Percentiles rank a stretch among this genome's conserved stretches.
phyloP scores from a whole-genome alignment of 331 rosid genomes.

The Malus hybrid region DNA sequence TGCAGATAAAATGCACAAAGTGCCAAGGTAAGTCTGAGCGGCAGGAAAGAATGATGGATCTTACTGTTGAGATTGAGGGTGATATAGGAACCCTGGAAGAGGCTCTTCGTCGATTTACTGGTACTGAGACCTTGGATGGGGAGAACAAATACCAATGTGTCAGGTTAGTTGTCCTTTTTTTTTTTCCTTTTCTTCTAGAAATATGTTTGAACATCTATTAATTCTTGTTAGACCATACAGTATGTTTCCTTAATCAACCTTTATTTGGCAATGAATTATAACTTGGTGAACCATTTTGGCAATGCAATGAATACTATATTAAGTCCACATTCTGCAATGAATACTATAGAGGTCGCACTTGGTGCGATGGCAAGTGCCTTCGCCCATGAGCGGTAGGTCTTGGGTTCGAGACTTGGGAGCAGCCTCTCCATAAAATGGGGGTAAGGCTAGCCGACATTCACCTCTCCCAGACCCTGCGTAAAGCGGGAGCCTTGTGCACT shows the following conservation, averaged over 20 bases:
- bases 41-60: conserved; percentile 96
- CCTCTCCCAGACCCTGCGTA: no score
- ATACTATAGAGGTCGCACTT: no score
- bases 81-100: conserved; percentile 76
- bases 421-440: no score
- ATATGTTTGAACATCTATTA: neutral
- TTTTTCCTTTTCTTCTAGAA: conserved; percentile 1
- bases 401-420: no score
- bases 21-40: conserved; percentile 91
- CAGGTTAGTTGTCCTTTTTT: conserved; percentile 49
- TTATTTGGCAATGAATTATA: neutral
- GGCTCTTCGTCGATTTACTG: conserved; percentile 71
- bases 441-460: no score
- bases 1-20: conserved; percentile 84
- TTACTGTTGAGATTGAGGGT: conserved; percentile 93
- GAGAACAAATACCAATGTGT: conserved; percentile 88
- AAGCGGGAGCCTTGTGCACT: no score
- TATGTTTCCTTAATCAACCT: neutral
- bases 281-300: neutral
- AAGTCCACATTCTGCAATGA: neutral
- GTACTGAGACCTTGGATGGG: conserved; percentile 86
- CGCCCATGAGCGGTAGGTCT: no score
- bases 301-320: neutral
- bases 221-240: neutral
- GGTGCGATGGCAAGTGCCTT: no score